Percentiles rank a stretch among this genome's conserved stretches.
These are phyloP conservation scores for Nissolia schottii DNA, from an alignment of 306 rosid genomes.

Conservation along the genomic window DNA sequence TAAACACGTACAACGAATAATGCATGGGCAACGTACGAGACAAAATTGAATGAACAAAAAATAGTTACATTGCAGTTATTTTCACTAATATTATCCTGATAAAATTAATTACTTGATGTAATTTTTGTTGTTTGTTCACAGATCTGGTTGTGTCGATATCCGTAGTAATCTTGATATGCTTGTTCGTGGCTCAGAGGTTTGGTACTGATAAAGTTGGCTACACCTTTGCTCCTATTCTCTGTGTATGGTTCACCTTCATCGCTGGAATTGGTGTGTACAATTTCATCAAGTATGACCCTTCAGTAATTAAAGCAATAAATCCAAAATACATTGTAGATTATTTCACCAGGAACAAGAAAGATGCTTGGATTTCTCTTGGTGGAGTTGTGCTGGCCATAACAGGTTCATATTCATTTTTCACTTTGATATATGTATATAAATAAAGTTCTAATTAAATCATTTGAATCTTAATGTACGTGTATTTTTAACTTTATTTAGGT, in stretches of 20 bases:
- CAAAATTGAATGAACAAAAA: background rate
- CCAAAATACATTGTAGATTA: conserved; percentile 59
- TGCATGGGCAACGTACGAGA: too few species aligned
- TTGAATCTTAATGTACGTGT: too few species aligned
- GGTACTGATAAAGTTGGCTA: conserved; percentile 87
- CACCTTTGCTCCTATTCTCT: conserved; percentile 71
- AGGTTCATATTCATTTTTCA: conserved; percentile 36
- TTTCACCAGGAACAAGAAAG: conserved; percentile 54
- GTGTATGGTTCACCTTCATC: conserved; percentile 62
- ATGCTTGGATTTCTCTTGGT: conserved; percentile 92
- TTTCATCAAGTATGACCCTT: conserved; percentile 55
- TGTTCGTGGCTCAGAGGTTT: conserved; percentile 66
- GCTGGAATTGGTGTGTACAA: conserved; percentile 64
- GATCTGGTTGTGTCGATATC: conserved; percentile 59
- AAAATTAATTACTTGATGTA: background rate
- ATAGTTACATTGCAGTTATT: too few species aligned
- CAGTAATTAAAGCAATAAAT: conserved; percentile 60
- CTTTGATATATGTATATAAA: too few species aligned
- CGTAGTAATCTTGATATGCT: conserved; percentile 43
- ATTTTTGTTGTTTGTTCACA: conserved; percentile 4
- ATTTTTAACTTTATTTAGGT: conserved; percentile 30
- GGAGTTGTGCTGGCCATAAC: conserved; percentile 61
- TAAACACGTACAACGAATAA: too few species aligned
- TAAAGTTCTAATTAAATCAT: too few species aligned
- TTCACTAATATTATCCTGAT: background rate